Base-by-base conservation (phyloP, 139 green algal species). In the Edaphochlamys debaryana region DNA sequence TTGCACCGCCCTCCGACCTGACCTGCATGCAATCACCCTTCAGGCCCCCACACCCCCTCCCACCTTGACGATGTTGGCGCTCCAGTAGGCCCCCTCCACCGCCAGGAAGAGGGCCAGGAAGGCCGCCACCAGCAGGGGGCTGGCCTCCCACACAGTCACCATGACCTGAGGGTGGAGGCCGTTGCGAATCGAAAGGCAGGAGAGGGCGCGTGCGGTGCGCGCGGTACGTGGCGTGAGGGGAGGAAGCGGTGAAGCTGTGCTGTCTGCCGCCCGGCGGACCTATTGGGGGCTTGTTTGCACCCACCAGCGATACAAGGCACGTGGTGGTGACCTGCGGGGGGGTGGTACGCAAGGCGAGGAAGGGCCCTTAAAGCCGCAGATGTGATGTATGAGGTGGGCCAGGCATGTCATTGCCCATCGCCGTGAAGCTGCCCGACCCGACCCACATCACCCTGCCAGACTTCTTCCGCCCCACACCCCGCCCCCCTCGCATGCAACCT, bases 241-340 rank as follows among this genome's bases (percentile, higher is more conserved):
- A 23, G 36, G 64, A 34, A 9, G 64, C 23, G 29, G 20, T 69
- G n/a, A 37, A 17, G n/a, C n/a, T n/a, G n/a, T n/a, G n/a, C n/a
- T n/a, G n/a, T n/a, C n/a, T n/a, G n/a, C n/a, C n/a, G n/a, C n/a
- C n/a, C n/a, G n/a, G n/a, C n/a, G n/a, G n/a, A n/a, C n/a, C n/a
- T n/a, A n/a, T n/a, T n/a, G n/a, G n/a, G n/a, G n/a, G n/a, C n/a
- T n/a, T n/a, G n/a, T n/a, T n/a, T n/a, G n/a, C 30, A 9, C 70
- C 6, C 17, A 86, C 52, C 34, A 89, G 29, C 0, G 70, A 62
- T 2, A 85, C 41, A 11, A 88, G 30, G 68, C 34, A 58, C 0
- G 75, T 85, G 54, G 84, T 89, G 48, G 79, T 82, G 2, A 89
- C n/a, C n/a, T n/a, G n/a, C n/a, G n/a, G n/a, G n/a, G n/a, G n/a